Percentiles rank a stretch among this genome's conserved stretches.
Evolutionary conservation across 257 asterid genomes (phyloP).

Genomic region (Ehretia macrophylla): DNA sequence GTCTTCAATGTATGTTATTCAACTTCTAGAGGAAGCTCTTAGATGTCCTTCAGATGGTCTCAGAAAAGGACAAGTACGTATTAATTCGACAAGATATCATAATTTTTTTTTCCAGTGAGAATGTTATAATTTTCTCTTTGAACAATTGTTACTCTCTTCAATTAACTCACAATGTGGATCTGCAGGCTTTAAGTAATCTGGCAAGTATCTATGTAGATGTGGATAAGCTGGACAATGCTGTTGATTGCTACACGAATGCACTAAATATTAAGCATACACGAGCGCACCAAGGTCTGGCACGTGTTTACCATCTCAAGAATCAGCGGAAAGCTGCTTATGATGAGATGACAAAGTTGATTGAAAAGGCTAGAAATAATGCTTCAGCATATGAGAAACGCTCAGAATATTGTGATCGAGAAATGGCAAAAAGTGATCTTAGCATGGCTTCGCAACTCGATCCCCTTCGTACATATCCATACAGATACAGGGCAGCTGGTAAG

Average conservation of each 20-base stretch:
- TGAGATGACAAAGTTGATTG: constrained; percentile 94
- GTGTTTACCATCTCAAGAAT: constrained; percentile 84
- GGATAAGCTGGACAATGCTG: constrained; percentile 75
- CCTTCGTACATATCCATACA: constrained; percentile 84
- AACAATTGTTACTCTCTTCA: background rate
- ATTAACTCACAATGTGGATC: constrained; percentile 11
- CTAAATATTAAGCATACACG: constrained; percentile 84
- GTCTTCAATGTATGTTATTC: constrained; percentile 69
- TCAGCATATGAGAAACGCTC: constrained; percentile 97
- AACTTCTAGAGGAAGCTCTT: constrained; percentile 93
- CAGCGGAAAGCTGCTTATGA: constrained; percentile 85
- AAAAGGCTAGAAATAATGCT: constrained; percentile 77
- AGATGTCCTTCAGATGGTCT: constrained; percentile 98
- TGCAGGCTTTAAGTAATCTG: constrained; percentile 87
- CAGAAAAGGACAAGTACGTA: constrained; percentile 91
- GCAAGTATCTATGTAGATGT: constrained; percentile 85
- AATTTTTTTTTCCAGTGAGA: background rate
- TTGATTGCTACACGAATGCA: constrained; percentile 85
- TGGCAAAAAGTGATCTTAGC: constrained; percentile 84
- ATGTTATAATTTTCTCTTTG: background rate
- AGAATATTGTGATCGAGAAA: constrained; percentile 85
- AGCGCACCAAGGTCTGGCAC: constrained; percentile 96
- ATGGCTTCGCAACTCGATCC: constrained; percentile 86
- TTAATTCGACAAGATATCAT: background rate
- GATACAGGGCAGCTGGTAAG: constrained; percentile 92